Percentiles rank a stretch among this genome's conserved stretches.
phyloP scores from a whole-genome alignment of 2,329 filamentous ascomycete species.

The Sporothrix sp. region DNA sequence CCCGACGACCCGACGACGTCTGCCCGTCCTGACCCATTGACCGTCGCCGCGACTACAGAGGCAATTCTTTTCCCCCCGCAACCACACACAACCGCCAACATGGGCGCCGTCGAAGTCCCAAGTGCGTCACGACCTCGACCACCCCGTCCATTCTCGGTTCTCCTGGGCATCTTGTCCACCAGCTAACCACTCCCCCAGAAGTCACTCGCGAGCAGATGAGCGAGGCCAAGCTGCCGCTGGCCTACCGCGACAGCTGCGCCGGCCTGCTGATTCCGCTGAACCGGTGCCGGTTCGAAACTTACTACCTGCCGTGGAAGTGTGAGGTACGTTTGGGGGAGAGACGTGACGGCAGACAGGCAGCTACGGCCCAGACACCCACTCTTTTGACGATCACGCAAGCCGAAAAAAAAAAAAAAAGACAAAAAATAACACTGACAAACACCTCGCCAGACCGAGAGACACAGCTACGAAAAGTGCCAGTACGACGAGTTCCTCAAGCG shows the following conservation, averaged over 20 bases:
- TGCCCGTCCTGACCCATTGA: background rate
- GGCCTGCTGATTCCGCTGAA: slow-evolving; percentile 92
- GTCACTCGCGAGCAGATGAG: slow-evolving; percentile 90
- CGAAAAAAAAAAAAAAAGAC: no score
- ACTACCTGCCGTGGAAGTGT: slow-evolving; percentile 97
- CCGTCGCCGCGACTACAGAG: background rate
- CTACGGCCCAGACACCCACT: no score
- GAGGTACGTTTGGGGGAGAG: slow-evolving; percentile 50
- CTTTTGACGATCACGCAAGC: no score
- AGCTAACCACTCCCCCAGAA: slow-evolving; percentile 33
- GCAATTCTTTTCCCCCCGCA: no score
- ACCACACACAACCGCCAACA: background rate
- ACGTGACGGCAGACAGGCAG: background rate
- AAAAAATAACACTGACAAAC: background rate
- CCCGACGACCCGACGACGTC: background rate
- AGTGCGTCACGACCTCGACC: background rate
- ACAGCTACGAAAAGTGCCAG: slow-evolving; percentile 98
- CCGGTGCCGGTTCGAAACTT: slow-evolving; percentile 82
- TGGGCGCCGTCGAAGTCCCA: slow-evolving; percentile 13
- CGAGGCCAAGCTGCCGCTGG: slow-evolving; percentile 74
- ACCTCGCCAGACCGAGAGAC: slow-evolving; percentile 68
- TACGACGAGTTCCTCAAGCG: slow-evolving; percentile 98
- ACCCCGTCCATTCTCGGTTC: background rate
- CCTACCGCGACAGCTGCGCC: slow-evolving; percentile 93
- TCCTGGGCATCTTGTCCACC: background rate